phyloP scores from a whole-genome alignment of 2,329 filamentous ascomycete genomes.

The Calonectria naviculata region DNA sequence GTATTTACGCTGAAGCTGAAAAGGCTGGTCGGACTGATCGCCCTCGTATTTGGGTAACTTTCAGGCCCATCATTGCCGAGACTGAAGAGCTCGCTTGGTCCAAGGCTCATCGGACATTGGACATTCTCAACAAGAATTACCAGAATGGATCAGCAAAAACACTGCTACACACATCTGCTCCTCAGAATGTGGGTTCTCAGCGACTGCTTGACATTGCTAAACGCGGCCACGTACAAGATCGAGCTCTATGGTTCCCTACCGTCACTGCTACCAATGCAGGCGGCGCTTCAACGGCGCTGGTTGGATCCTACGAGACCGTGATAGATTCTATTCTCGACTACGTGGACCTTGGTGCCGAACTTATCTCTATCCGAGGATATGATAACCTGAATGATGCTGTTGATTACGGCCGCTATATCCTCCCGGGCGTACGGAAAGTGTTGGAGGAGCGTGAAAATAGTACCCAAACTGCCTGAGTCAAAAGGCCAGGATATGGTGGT shows the following conservation, averaged over 20 bases:
- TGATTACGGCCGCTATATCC: slow-evolving; percentile 67
- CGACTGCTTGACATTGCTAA: slow-evolving; percentile 67
- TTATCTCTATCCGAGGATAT: slow-evolving; percentile 71
- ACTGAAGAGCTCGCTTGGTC: slow-evolving; percentile 72
- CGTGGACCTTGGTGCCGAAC: slow-evolving; percentile 64
- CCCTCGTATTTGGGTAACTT: slow-evolving; percentile 72
- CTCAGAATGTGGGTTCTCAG: slow-evolving; percentile 70
- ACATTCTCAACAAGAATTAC: slow-evolving; percentile 58
- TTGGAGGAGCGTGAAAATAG: slow-evolving; percentile 39
- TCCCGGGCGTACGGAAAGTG: slow-evolving; percentile 60
- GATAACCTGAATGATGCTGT: slow-evolving; percentile 70
- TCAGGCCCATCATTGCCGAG: slow-evolving; percentile 70
- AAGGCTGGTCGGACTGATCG: slow-evolving; percentile 65
- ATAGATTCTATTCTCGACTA: slow-evolving; percentile 67
- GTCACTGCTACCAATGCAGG: slow-evolving; percentile 70
- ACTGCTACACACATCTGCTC: slow-evolving; percentile 38
- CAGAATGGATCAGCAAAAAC: slow-evolving; percentile 47
- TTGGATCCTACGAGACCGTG: slow-evolving; percentile 65
- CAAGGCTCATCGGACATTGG: slow-evolving; percentile 68
- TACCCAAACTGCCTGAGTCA: slow-evolving; percentile 11
- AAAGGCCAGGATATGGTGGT: no score
- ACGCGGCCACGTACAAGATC: slow-evolving; percentile 67
- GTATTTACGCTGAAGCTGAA: slow-evolving; percentile 67
- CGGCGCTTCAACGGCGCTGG: slow-evolving; percentile 68
- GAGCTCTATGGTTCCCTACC: slow-evolving; percentile 71